These are phyloP conservation scores for Fistulinella prunicolor DNA, from an alignment of 768 basidiomycete genomes.

Conservation along the genomic window DNA sequence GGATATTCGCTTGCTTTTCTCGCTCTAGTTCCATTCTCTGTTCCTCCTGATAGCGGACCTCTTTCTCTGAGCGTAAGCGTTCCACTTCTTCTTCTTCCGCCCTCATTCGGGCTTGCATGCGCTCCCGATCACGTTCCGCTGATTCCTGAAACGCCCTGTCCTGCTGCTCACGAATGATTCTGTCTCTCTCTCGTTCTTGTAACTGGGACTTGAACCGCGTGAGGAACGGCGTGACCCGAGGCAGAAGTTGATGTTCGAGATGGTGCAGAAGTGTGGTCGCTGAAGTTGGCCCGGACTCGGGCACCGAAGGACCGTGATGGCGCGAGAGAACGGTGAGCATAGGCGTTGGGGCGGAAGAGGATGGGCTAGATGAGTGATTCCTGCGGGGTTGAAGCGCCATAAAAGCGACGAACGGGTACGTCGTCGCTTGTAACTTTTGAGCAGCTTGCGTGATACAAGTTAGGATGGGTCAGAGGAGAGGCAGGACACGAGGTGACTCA, in stretches of 20 bases:
- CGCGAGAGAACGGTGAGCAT: conserved; percentile 81
- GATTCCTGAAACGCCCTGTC: conserved; percentile 74
- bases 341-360: conserved; percentile 39
- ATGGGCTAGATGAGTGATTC: conserved; percentile 31
- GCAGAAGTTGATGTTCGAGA: conserved; percentile 68
- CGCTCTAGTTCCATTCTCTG: conserved; percentile 39
- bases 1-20: conserved; percentile 35
- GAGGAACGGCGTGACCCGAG: conserved; percentile 78
- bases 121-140: conserved; percentile 62
- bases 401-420: conserved; percentile 92
- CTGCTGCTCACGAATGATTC: conserved; percentile 73
- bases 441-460: conserved; percentile 37
- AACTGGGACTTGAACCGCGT: conserved; percentile 52
- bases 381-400: conserved; percentile 79
- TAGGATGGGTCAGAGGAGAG: not conserved
- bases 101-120: conserved; percentile 54
- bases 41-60: conserved; percentile 29
- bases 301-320: conserved; percentile 64
- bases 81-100: conserved; percentile 41
- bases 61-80: conserved; percentile 30
- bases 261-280: conserved; percentile 61
- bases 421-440: conserved; percentile 80
- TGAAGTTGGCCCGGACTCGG: conserved; percentile 56
- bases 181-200: conserved; percentile 49
- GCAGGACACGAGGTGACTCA: conserved; percentile 20